These are phyloP conservation scores for Blastocystis sp. DNA, from an alignment of 352 stramenopile genomes.

Conservation along the genomic window DNA sequence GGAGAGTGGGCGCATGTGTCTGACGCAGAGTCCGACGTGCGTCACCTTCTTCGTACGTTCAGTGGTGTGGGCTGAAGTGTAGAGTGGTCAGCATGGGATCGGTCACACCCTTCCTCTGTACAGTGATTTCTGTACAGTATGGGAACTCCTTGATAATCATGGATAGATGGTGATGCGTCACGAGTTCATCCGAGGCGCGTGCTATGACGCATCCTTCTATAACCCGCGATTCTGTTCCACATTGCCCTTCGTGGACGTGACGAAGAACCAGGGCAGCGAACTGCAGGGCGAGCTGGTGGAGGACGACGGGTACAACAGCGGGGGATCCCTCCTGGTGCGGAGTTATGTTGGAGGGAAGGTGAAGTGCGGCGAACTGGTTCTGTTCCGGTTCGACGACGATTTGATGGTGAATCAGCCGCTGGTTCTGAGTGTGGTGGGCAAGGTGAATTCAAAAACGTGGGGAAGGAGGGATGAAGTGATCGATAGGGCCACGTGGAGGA, in stretches of 20 bases:
- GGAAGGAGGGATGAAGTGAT: neutral
- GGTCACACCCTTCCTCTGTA: conserved; percentile 7
- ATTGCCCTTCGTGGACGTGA: conserved; percentile 19
- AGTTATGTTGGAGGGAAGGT: conserved; percentile 22
- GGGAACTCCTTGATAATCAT: neutral
- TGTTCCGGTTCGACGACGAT: conserved; percentile 13
- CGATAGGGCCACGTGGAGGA: conserved; percentile 2
- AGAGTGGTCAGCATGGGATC: conserved; percentile 26
- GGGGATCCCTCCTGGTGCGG: neutral
- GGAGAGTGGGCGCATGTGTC: neutral
- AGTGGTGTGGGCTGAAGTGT: neutral
- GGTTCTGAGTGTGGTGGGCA: conserved; percentile 11
- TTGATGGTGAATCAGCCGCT: conserved; percentile 18
- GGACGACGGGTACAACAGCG: conserved; percentile 10
- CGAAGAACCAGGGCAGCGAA: conserved; percentile 11
- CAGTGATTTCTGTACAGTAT: conserved; percentile 1
- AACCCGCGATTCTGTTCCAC: conserved; percentile 25
- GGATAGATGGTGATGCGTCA: neutral
- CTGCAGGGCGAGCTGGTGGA: neutral
- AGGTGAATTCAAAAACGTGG: neutral
- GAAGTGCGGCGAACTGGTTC: neutral
- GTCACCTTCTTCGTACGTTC: neutral
- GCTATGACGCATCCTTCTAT: neutral
- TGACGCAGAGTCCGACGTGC: conserved; percentile 4
- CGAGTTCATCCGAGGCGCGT: conserved; percentile 16